Percentiles rank a stretch among this genome's conserved stretches.
Evolutionary conservation across 306 rosid species (phyloP).

Genomic region (Oemleria cerasiformis): DNA sequence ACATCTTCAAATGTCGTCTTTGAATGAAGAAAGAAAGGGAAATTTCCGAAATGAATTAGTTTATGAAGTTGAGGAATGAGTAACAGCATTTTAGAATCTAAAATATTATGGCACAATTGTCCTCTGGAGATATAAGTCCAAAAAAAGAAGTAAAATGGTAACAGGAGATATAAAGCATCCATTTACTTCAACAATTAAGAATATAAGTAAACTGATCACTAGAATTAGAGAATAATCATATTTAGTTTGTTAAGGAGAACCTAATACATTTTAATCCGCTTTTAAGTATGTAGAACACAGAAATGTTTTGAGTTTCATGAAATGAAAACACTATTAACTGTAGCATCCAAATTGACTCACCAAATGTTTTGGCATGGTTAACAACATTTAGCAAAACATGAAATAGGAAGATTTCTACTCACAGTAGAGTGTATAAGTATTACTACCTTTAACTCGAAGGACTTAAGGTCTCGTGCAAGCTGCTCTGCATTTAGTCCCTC

Average conservation of each 20-base stretch:
- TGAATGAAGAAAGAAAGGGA: conserved; percentile 16
- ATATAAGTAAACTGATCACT: background rate
- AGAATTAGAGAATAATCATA: background rate
- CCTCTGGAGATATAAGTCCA: background rate
- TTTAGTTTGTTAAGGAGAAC: background rate
- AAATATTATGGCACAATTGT: background rate
- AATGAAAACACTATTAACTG: background rate
- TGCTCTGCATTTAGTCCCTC: conserved; percentile 99
- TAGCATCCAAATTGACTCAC: conserved; percentile 7
- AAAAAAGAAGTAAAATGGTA: background rate
- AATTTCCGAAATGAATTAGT: conserved; percentile 6
- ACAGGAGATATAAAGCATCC: background rate
- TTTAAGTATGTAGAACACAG: background rate
- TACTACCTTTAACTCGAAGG: conserved; percentile 87
- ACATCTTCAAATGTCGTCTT: conserved; percentile 98
- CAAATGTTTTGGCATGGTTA: background rate
- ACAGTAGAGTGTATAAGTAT: conserved; percentile 13
- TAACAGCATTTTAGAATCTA: conserved; percentile 10
- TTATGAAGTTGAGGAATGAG: conserved; percentile 21
- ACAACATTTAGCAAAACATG: background rate
- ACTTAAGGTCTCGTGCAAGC: conserved; percentile 96
- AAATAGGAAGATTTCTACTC: background rate
- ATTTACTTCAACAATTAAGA: background rate
- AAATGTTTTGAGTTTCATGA: background rate
- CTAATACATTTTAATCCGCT: background rate